Conservation (phyloP, 2,329 filamentous ascomycete genomes). For the Cordyceps tenuipes region DNA sequence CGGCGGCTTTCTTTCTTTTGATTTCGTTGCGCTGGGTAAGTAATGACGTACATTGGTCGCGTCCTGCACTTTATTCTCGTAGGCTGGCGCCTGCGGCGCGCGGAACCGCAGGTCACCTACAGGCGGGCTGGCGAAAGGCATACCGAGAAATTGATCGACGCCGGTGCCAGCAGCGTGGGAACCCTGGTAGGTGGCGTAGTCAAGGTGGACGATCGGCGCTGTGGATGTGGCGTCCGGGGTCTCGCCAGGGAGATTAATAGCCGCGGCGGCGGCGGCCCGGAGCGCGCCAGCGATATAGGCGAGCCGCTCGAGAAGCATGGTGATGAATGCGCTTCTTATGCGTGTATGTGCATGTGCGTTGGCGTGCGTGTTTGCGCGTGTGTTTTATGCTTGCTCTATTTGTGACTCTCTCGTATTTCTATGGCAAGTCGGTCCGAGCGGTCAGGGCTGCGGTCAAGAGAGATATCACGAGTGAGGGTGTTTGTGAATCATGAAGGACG, state of each 20-base stretch:
- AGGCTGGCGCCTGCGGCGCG: slow-evolving; percentile 37
- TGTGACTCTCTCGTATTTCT: neutral
- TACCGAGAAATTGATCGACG: slow-evolving; percentile 38
- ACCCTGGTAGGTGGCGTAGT: slow-evolving; percentile 38
- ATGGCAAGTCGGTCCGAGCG: neutral
- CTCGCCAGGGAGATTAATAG: neutral
- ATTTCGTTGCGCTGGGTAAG: neutral
- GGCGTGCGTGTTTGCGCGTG: neutral
- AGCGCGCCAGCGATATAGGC: neutral
- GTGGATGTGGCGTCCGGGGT: neutral
- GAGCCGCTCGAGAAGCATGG: neutral
- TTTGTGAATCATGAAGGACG: neutral
- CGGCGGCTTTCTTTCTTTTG: neutral
- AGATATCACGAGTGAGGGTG: neutral
- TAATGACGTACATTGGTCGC: slow-evolving; percentile 25
- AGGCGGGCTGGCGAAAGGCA: slow-evolving; percentile 46
- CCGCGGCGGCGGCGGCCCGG: neutral
- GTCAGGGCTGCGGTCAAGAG: neutral
- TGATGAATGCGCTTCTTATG: neutral
- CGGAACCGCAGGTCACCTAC: slow-evolving; percentile 41
- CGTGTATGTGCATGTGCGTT: neutral
- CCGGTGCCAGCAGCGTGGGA: slow-evolving; percentile 24
- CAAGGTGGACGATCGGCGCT: slow-evolving; percentile 27
- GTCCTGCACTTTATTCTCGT: slow-evolving; percentile 24
- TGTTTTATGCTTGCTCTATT: neutral